Evolutionary conservation across 192 early-diverging fungal genomes (phyloP).

Genomic region (Radiomyces spectabilis): DNA sequence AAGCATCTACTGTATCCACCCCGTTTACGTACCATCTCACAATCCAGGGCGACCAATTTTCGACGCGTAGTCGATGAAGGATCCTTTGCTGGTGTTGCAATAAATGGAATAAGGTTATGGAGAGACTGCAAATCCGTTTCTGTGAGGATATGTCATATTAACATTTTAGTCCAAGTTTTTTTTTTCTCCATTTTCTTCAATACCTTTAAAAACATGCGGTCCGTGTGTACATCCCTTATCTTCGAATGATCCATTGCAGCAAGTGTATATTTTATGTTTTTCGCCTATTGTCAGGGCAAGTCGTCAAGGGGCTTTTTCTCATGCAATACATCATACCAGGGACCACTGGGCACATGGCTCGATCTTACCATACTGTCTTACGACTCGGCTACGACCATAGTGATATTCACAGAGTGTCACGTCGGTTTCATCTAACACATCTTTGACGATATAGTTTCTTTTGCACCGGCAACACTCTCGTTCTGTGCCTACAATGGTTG

Average conservation of each 20-base stretch:
- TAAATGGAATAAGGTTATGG: conserved; percentile 32
- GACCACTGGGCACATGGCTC: too few relatives aligned
- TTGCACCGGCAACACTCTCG: conserved; percentile 45
- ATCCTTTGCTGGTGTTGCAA: conserved; percentile 26
- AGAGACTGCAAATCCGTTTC: too few relatives aligned
- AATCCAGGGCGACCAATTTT: conserved; percentile 54
- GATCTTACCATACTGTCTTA: conserved; percentile 8
- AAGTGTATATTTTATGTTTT: conserved; percentile 28
- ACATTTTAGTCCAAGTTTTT: conserved; percentile 8
- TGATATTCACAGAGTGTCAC: conserved; percentile 39
- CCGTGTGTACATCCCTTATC: conserved; percentile 45
- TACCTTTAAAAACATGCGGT: conserved; percentile 64
- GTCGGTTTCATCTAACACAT: conserved; percentile 28
- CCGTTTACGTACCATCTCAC: conserved; percentile 53
- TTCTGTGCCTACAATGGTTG: not conserved
- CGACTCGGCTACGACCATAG: conserved; percentile 21
- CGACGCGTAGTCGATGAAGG: not conserved
- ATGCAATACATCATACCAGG: too few relatives aligned
- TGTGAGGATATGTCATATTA: not conserved
- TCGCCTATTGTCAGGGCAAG: too few relatives aligned
- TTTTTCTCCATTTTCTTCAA: conserved; percentile 17
- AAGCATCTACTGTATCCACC: not conserved
- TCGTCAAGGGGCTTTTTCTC: too few relatives aligned
- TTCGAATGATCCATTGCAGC: conserved; percentile 35
- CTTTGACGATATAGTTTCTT: conserved; percentile 31